phyloP scores from a whole-genome alignment of 495 filamentous ascomycete genomes.

The Glarea lozoyensis region DNA sequence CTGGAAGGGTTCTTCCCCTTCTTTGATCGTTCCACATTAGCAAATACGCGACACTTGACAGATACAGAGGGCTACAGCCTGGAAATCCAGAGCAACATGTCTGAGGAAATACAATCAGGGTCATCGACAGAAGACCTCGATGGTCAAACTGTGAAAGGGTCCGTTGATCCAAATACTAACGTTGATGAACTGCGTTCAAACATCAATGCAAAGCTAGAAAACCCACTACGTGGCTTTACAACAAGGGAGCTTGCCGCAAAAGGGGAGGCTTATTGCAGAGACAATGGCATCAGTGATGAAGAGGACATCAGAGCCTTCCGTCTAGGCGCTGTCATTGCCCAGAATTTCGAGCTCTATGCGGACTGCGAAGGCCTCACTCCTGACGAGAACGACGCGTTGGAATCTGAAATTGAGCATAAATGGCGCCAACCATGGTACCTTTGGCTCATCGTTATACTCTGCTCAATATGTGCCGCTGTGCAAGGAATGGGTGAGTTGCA shows the following conservation, averaged over 20 bases:
- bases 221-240: conserved; percentile 58
- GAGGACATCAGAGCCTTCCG: conserved; percentile 62
- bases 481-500: conserved; percentile 54
- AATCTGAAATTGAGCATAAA: conserved; percentile 54
- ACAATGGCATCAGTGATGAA: conserved; percentile 51
- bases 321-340: conserved; percentile 64
- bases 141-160: too few relatives aligned
- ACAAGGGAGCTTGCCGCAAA: conserved; percentile 49
- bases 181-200: conserved; percentile 7
- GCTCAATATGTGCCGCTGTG: conserved; percentile 55
- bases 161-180: too few relatives aligned
- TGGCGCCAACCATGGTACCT: conserved; percentile 67
- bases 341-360: conserved; percentile 36
- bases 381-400: conserved; percentile 48
- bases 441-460: conserved; percentile 58
- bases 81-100: too few relatives aligned
- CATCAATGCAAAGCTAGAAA: conserved; percentile 39
- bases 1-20: too few relatives aligned
- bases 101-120: too few relatives aligned
- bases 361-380: conserved; percentile 45
- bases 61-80: too few relatives aligned
- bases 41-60: too few relatives aligned
- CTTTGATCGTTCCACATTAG: too few relatives aligned
- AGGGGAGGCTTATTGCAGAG: conserved; percentile 58
- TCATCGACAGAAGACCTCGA: too few relatives aligned